Evolutionary conservation across 2,329 filamentous ascomycete species (phyloP), one percentile per base, ranked within the genome.

Genomic region (Phialemonium atrogriseum): DNA sequence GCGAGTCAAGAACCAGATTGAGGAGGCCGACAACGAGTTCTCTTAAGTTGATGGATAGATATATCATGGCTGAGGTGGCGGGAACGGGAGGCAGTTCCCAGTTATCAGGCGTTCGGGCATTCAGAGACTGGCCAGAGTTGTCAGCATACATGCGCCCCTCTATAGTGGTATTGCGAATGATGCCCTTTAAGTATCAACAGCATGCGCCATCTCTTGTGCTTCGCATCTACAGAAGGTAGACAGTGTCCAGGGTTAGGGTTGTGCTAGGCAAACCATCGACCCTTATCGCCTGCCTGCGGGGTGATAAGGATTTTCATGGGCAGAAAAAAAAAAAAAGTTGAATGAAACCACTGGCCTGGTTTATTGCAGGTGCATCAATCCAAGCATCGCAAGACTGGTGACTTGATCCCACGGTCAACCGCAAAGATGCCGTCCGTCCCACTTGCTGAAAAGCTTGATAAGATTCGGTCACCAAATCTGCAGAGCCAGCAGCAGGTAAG

Each of bases 381-480:
- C n/a, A n/a, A n/a, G n/a, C n/a, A n/a, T n/a, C n/a, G n/a, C n/a
- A n/a, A n/a, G n/a, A n/a, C n/a, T n/a, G n/a, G n/a, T n/a, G n/a
- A n/a, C n/a, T n/a, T n/a, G n/a, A n/a, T n/a, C n/a, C n/a, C n/a
- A n/a, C n/a, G 34, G 33, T 16, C 32, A 30, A 37, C 36, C 27
- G 32, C 35, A 41, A 47, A 50, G 38, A 73, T 73, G 69, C 58
- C 62, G 48, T 61, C 62, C 43, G 52, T 62, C 47, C 64, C 68
- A 43, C 52, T 96, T 51, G 78, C 83, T 57, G 89, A 94, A 68
- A 93, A 87, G 69, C 77, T 98, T 56, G 84, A 89, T 66, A 95
- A 93, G 74, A 95, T 96, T 59, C 84, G 91, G 62, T 91, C 84
- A 54, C 91, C 91, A 35, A 94, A 94, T 61, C 77, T 95, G 50